Evolutionary conservation across 2,329 filamentous ascomycete genomes (phyloP), one percentile per base, ranked within the genome.

Genomic region (Pyricularia sp.): DNA sequence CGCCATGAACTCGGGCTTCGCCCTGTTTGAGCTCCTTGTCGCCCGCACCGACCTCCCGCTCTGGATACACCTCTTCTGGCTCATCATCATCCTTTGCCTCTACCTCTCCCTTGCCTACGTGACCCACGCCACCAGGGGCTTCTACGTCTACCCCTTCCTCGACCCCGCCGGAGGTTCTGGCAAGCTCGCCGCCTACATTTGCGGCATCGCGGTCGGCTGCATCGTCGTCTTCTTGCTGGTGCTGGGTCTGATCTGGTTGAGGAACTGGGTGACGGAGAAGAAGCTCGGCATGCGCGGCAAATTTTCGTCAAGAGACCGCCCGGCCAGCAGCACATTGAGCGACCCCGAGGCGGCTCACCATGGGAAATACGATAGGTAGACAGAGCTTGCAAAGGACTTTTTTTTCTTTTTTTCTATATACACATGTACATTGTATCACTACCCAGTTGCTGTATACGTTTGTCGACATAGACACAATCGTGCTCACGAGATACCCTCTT

Each of bases 81-180:
- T 94, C 17, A 78, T 94, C 71, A 69, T 92, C n/a, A 77, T 95
- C 7, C 83, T 96, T 61, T 86, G 86, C 0, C 79, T 89, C 4
- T 97, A 96, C 76, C 83, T 94, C 12, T 86, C 81, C 0, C 80
- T 96, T 20, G 92, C 92, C 0, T 96, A 92, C 77, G 73, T 95
- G 26, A 94, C 91, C 0, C 79, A 86, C 70, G 86, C 86, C 4
- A 89, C 88, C 0, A 83, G 93, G 77, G 86, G 86, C 2, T 92
- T 90, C 76, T 96, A 94, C 77, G 85, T 90, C 0, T 97, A 97
- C 79, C 77, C 74, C 69, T 97, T 97, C 79, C 84, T 97, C n/a
- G 84, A 97, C 76, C 83, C 88, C 1, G 69, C 66, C 20, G 75
- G 77, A 23, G 83, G 84, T 20, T 76, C 82, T 31, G 84, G 82